Evolutionary conservation across 345 rosid species (phyloP).

Genomic region (Pistacia vera): DNA sequence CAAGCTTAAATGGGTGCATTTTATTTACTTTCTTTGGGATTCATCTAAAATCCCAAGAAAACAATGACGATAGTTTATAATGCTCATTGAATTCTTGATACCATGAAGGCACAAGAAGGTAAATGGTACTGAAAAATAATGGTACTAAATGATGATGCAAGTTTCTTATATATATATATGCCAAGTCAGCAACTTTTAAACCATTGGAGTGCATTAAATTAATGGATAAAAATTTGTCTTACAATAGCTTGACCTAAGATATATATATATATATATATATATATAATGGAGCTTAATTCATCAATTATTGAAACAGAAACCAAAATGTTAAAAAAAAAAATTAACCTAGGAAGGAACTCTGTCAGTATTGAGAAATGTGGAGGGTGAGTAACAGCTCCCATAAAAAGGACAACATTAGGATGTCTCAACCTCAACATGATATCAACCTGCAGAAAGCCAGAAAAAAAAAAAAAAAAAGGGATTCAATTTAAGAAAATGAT

Average conservation of each 20-base stretch:
- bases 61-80: not conserved
- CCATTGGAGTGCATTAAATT: no score
- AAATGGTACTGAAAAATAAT: not conserved
- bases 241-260: no score
- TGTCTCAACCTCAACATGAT: conserved; percentile 95
- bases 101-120: not conserved
- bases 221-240: no score
- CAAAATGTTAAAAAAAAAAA: conserved; percentile 7
- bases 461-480: not conserved
- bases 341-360: conserved; percentile 95
- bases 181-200: no score
- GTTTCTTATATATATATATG: no score
- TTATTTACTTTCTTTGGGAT: not conserved
- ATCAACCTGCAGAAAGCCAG: conserved; percentile 59
- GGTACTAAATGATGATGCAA: conserved; percentile 2
- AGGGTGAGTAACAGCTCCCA: conserved; percentile 95
- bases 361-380: conserved; percentile 95
- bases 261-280: no score
- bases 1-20: not conserved
- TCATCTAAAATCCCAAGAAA: not conserved
- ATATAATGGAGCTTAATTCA: conserved; percentile 6
- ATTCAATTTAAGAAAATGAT: conserved; percentile 10
- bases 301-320: conserved; percentile 3
- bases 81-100: not conserved
- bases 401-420: conserved; percentile 97